A percentile compares a stretch with the other conserved stretches of the same genome.
These are phyloP conservation scores for Fusarium abutilonis DNA, from an alignment of 2,329 filamentous ascomycete genomes.

Conservation along the genomic window DNA sequence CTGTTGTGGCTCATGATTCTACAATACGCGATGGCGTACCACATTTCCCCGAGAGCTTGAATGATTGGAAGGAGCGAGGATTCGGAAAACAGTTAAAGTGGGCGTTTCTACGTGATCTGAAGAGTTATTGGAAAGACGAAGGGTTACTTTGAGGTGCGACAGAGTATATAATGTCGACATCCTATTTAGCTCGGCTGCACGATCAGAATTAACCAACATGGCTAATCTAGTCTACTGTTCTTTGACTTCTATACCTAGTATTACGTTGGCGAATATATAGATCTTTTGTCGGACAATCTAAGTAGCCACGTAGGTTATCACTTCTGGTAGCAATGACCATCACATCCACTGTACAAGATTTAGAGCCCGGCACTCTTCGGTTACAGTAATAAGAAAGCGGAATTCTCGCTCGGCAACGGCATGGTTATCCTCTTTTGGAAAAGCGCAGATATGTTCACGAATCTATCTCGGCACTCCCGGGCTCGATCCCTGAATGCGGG, in stretches of 20 bases:
- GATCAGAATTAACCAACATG: no score
- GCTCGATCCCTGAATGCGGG: background rate
- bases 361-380: background rate
- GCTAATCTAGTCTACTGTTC: no score
- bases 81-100: constrained; percentile 31
- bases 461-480: no score
- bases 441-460: constrained; percentile 3
- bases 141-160: constrained; percentile 9
- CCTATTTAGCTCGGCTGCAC: no score
- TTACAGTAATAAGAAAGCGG: background rate
- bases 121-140: constrained; percentile 33
- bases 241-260: no score
- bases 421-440: constrained; percentile 25
- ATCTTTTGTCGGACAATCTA: no score
- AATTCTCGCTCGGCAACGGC: background rate
- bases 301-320: no score
- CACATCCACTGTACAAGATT: no score
- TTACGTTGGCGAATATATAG: no score
- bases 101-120: constrained; percentile 35
- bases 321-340: no score
- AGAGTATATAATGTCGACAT: no score
- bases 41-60: constrained; percentile 34
- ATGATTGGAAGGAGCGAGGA: constrained; percentile 34
- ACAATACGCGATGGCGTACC: constrained; percentile 37
- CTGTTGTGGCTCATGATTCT: constrained; percentile 37